Conservation (phyloP, 345 rosid genomes). For the Eucalyptus pauciflora region DNA sequence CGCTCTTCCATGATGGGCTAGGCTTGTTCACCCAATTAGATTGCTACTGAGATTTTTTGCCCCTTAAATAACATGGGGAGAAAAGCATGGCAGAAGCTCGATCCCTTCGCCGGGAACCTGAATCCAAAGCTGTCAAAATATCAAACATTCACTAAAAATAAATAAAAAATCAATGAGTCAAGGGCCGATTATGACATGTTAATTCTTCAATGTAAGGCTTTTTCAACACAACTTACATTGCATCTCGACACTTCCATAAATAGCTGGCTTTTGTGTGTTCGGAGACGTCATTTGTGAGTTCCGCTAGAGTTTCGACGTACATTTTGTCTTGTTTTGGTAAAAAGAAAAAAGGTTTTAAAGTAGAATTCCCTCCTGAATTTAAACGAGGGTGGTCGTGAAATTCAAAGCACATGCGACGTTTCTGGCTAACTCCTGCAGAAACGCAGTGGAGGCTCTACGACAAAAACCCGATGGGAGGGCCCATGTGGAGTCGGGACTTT, state of each 20-base stretch:
- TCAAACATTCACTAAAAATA: background rate
- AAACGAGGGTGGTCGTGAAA: background rate
- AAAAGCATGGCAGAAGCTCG: rapidly evolving
- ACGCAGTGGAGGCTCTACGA: background rate
- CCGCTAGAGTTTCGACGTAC: background rate
- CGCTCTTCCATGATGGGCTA: background rate
- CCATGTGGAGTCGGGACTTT: background rate
- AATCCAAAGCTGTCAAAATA: rapidly evolving
- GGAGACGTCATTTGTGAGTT: background rate
- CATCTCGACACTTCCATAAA: background rate
- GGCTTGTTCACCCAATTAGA: background rate
- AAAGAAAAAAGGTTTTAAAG: background rate
- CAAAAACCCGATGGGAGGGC: background rate
- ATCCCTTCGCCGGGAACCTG: background rate
- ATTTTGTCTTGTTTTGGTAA: background rate
- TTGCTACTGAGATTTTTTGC: background rate
- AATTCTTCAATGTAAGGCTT: rapidly evolving
- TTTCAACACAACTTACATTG: background rate
- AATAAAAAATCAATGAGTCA: rapidly evolving
- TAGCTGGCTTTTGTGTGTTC: background rate
- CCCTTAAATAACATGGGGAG: background rate
- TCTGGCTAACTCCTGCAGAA: background rate
- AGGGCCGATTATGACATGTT: rapidly evolving
- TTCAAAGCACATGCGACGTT: background rate
- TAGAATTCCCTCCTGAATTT: background rate